Conservation (phyloP, 495 filamentous ascomycete genomes). For the Xylaria palmicola region DNA sequence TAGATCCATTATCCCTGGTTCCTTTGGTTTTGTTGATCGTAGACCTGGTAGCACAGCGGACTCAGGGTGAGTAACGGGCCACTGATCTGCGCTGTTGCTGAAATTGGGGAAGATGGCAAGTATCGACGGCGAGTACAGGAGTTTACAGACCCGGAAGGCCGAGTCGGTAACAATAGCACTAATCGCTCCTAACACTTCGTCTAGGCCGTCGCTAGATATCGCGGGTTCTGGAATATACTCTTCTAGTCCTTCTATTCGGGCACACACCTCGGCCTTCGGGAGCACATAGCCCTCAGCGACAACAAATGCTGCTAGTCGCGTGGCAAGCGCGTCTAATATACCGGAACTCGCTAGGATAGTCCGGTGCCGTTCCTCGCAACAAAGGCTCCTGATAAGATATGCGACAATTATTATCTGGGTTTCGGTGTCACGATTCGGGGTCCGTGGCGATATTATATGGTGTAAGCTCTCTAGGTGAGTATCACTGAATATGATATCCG, state of each 20-base stretch:
- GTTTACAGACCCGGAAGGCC: conserved; percentile 69
- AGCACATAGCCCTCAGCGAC: conserved; percentile 64
- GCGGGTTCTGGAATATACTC: conserved; percentile 54
- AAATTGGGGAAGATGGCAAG: conserved; percentile 63
- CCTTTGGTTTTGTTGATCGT: conserved; percentile 21
- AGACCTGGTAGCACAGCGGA: conserved; percentile 24
- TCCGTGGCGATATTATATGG: conserved; percentile 63
- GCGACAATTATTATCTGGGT: conserved; percentile 68
- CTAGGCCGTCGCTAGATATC: conserved; percentile 57
- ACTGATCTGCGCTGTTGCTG: conserved; percentile 25
- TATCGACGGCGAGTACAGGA: conserved; percentile 76
- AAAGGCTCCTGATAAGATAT: conserved; percentile 63
- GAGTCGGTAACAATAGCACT: conserved; percentile 77
- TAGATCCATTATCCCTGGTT: conserved; percentile 26
- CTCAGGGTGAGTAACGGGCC: conserved; percentile 9
- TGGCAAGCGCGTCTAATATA: conserved; percentile 76
- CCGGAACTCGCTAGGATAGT: conserved; percentile 65
- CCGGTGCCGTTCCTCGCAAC: conserved; percentile 67
- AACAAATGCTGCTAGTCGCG: conserved; percentile 72
- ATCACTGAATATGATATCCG: conserved; percentile 62
- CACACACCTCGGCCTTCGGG: conserved; percentile 51
- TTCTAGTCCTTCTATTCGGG: conserved; percentile 41
- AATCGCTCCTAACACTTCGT: conserved; percentile 76
- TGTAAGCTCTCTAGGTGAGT: conserved; percentile 58
- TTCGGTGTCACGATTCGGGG: conserved; percentile 48